Evolutionary conservation across 768 basidiomycete species (phyloP), one percentile per base, ranked within the genome.

Genomic region (Suillus plorans): DNA sequence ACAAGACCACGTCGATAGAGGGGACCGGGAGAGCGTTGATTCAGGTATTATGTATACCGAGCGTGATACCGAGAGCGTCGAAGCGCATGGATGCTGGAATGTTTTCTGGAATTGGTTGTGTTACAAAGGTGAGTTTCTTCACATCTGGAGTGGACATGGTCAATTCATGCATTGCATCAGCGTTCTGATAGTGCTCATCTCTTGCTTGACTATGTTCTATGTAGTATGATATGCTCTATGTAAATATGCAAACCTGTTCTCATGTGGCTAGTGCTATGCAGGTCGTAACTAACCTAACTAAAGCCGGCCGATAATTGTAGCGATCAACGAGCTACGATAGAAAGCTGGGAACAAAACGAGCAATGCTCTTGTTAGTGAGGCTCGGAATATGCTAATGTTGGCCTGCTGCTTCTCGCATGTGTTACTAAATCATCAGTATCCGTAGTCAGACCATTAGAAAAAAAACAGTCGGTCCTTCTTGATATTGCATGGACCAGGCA

Each of bases 61-160:
- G 1, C 56, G 13, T 22, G 36, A 57, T 39, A 39, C 14, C 36
- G n/a, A 57, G n/a, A 57, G n/a, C 22, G 36, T 57, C 36, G 6
- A 9, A 57, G n/a, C 22, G 14, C 56, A 39, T 37, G 56, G 56
- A 37, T 57, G 56, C 22, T 57, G 56, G 56, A 37, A 57, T 57
- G 9, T 20, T 4, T 56, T 56, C 36, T 56, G 55, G 55, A 9
- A 37, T 16, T 57, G 56, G 56, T 8, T 57, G 14, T 57, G 56
- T 8, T 57, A 57, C n/a, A 57, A 57, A 16, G 56, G 56, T 34
- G n/a, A 57, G 56, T 39, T 39, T 57, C 56, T 37, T 57, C 7
- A 3, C 1, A 16, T 57, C n/a, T 22, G 12, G 13, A 25, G 13
- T 37, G 12, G 31, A 9, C 4, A 1, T 13, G 16, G 37, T 57